Evolutionary conservation across 2,329 filamentous ascomycete species (phyloP).

Genomic region (Botrytis deweyae): DNA sequence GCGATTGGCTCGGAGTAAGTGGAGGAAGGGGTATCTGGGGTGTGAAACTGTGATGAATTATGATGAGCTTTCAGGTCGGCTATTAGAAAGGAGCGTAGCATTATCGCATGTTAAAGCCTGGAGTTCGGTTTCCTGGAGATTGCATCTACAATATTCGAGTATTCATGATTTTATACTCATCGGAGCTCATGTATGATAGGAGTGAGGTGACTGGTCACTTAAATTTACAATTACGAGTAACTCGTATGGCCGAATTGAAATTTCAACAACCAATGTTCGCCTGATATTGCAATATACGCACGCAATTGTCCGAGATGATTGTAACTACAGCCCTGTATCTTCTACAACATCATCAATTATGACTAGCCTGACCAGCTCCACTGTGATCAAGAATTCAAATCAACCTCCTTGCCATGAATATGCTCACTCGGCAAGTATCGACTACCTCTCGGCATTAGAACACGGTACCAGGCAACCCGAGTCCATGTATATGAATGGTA

Average conservation of each 20-base stretch:
- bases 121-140: conserved; percentile 30
- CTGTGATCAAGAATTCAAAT: conserved; percentile 58
- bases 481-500: conserved; percentile 58
- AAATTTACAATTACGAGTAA: conserved; percentile 13
- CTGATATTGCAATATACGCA: neutral
- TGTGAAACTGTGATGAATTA: conserved; percentile 38
- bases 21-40: conserved; percentile 82
- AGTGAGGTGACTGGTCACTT: neutral
- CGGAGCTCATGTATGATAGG: conserved; percentile 29
- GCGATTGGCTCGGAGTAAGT: conserved; percentile 82
- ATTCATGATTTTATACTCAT: conserved; percentile 26
- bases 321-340: neutral
- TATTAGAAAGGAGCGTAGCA: conserved; percentile 26
- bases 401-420: conserved; percentile 50
- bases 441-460: conserved; percentile 39
- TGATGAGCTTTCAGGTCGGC: conserved; percentile 19
- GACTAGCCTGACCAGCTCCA: conserved; percentile 59
- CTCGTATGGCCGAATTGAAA: neutral
- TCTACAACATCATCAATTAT: conserved; percentile 37
- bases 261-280: neutral
- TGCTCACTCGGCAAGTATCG: conserved; percentile 20
- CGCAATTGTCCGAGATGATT: neutral
- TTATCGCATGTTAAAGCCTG: conserved; percentile 31
- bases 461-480: conserved; percentile 60
- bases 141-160: conserved; percentile 31